Conservation (phyloP, 257 asterid species). For the Solanum dulcamara region DNA sequence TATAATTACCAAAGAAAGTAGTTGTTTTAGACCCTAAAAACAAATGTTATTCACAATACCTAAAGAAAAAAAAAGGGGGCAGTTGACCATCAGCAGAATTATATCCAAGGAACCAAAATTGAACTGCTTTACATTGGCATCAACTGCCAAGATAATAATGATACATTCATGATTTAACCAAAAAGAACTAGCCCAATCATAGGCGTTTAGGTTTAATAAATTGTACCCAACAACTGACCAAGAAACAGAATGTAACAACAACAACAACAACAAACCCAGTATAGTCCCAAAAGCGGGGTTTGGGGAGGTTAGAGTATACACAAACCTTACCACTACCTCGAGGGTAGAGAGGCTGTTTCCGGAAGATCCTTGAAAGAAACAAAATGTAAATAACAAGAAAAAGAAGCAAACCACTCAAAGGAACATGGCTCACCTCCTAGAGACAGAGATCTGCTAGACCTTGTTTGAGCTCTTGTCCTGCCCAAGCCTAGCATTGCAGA, state of each 20-base stretch:
- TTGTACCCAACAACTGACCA: not conserved
- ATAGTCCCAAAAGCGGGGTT: no score
- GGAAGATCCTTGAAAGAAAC: no score
- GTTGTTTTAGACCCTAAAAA: not conserved
- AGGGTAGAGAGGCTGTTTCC: no score
- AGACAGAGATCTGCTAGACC: slow-evolving; percentile 21
- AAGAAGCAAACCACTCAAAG: not conserved
- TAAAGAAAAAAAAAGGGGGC: not conserved
- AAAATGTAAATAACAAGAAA: not conserved
- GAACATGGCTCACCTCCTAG: slow-evolving; percentile 42
- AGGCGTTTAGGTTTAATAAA: not conserved
- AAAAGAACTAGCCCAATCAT: not conserved
- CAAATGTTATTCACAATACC: not conserved
- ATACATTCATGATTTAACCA: not conserved
- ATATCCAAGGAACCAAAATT: not conserved
- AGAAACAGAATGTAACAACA: not conserved
- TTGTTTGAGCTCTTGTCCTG: slow-evolving; percentile 19
- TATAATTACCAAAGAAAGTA: slow-evolving; percentile 11
- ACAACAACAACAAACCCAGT: no score
- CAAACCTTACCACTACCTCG: no score
- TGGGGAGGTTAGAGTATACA: no score
- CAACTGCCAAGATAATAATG: not conserved
- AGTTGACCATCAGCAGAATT: not conserved
- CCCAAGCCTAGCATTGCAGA: slow-evolving; percentile 12
- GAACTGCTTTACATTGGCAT: not conserved